Conservation (phyloP, 441 rosid genomes). For the Pelargonium fulgidum region DNA sequence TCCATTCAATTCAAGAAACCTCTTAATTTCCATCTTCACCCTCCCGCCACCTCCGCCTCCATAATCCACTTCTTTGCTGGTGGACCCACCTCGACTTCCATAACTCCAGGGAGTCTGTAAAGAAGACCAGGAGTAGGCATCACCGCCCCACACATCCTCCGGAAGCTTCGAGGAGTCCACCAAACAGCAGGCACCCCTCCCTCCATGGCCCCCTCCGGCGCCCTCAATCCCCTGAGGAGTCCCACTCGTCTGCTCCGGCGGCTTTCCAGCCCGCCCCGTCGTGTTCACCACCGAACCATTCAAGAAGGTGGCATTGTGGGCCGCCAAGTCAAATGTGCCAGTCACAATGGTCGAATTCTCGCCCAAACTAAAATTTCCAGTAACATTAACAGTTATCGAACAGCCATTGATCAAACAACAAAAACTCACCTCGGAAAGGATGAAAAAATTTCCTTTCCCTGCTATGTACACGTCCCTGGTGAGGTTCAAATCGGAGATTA, state of each 20-base stretch:
- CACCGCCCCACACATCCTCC: constrained; percentile 76
- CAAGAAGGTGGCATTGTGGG: constrained; percentile 35
- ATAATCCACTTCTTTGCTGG: constrained; percentile 47
- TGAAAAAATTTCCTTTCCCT: constrained; percentile 46
- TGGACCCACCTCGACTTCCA: constrained; percentile 70
- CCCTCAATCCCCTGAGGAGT: constrained; percentile 56
- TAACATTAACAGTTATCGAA: constrained; percentile 40
- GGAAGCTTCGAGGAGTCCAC: constrained; percentile 47
- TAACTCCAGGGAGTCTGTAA: constrained; percentile 59
- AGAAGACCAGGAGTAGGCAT: constrained; percentile 65
- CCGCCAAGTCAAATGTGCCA: constrained; percentile 43
- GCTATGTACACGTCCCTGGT: constrained; percentile 39
- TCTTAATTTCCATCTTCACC: constrained; percentile 33
- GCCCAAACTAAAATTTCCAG: constrained; percentile 41
- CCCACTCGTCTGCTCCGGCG: constrained; percentile 70
- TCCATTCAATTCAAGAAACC: constrained; percentile 50
- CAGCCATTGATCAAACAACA: constrained; percentile 44
- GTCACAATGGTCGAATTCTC: constrained; percentile 29
- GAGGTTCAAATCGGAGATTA: constrained; percentile 41
- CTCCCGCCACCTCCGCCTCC: constrained; percentile 79
- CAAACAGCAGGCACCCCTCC: constrained; percentile 68
- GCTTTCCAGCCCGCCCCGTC: constrained; percentile 55
- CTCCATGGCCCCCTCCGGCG: constrained; percentile 68
- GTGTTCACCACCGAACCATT: constrained; percentile 44
- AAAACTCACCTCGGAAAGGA: constrained; percentile 40